Percentiles rank a stretch among this genome's conserved stretches.
Evolutionary conservation across 495 filamentous ascomycete species (phyloP).

Genomic region (Podospora didyma): DNA sequence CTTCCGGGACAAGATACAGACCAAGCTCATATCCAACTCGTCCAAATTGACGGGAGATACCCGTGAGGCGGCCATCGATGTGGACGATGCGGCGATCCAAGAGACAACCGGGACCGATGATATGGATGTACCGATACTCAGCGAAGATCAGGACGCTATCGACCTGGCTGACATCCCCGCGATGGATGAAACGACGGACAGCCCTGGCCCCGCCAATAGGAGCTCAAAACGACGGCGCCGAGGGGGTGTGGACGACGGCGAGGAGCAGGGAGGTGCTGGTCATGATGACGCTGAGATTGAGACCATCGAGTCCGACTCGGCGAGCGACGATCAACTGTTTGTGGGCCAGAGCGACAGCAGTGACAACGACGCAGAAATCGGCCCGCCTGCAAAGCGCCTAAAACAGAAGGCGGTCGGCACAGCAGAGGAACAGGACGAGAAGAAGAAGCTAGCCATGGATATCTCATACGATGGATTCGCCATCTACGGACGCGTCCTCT

Average conservation of each 20-base stretch:
- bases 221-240: conserved; percentile 25
- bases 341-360: conserved; percentile 23
- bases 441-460: conserved; percentile 80
- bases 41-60: conserved; percentile 54
- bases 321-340: conserved; percentile 31
- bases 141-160: conserved; percentile 31
- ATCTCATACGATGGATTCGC: conserved; percentile 92
- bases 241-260: neutral
- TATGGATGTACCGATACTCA: conserved; percentile 8
- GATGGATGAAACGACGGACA: conserved; percentile 29
- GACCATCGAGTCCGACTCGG: conserved; percentile 12
- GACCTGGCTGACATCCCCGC: conserved; percentile 43
- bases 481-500: conserved; percentile 89
- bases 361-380: conserved; percentile 21
- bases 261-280: conserved; percentile 18
- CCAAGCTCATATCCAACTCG: conserved; percentile 53
- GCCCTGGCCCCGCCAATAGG: conserved; percentile 26
- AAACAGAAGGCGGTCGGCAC: conserved; percentile 32
- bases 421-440: conserved; percentile 58
- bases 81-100: conserved; percentile 34
- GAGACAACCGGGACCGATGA: conserved; percentile 34
- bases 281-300: conserved; percentile 16
- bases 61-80: conserved; percentile 46
- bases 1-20: conserved; percentile 54
- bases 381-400: conserved; percentile 45